These are phyloP conservation scores for Beauveria rudraprayagi DNA, from an alignment of 2,329 filamentous ascomycete genomes.

Conservation along the genomic window DNA sequence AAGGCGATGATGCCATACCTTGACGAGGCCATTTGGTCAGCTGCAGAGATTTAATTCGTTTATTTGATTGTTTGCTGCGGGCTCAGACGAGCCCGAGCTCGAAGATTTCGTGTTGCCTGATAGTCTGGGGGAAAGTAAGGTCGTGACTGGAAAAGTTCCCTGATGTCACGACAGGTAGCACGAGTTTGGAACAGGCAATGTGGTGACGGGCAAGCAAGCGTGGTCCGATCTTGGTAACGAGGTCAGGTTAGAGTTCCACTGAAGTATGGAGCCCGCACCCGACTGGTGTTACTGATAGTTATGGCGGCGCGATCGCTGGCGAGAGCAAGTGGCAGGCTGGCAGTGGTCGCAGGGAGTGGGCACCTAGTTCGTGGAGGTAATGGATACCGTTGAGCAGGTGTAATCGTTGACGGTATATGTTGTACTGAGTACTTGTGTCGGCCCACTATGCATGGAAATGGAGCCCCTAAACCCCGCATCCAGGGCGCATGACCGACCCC, in stretches of 20 bases:
- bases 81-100: conserved; percentile 11
- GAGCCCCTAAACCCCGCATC: conserved; percentile 10
- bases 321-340: background rate
- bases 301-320: conserved; percentile 5
- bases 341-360: background rate
- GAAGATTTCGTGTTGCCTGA: background rate
- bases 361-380: background rate
- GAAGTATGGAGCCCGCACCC: conserved; percentile 3
- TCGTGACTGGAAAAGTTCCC: background rate
- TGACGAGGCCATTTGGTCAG: conserved; percentile 9
- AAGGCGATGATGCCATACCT: conserved; percentile 3
- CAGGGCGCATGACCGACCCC: conserved; percentile 10
- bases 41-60: conserved; percentile 9
- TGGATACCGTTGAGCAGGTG: background rate
- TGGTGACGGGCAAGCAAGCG: background rate
- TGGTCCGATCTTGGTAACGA: conserved; percentile 12
- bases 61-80: conserved; percentile 9
- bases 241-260: conserved; percentile 11
- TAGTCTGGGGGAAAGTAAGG: background rate
- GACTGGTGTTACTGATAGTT: conserved; percentile 2
- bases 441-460: background rate
- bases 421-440: conserved; percentile 2
- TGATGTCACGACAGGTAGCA: conserved; percentile 1
- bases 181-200: conserved; percentile 4
- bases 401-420: background rate